Base-by-base conservation (phyloP, 306 rosid species). In the Vachellia collinsii region DNA sequence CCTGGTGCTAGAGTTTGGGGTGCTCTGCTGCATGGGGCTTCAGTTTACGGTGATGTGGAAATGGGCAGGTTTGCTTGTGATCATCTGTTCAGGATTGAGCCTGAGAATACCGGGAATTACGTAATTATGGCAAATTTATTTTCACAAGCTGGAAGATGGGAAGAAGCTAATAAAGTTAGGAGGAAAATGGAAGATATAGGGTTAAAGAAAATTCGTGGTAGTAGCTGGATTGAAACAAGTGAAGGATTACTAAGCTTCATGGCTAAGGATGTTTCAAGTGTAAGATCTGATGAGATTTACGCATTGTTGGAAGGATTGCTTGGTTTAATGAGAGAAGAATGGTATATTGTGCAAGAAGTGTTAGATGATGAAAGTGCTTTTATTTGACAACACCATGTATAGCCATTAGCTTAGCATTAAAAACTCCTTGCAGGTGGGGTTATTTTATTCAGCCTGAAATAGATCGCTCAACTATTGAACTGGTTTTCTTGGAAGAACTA, bases 1-100 rank as follows among this genome's bases (percentile, higher is more conserved):
- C 98, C 99, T 19, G 88, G 76, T 84, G 89, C 97, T 46, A 90
- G 88, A 84, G 94, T 92, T 79, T 95, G 98, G 97, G 99, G 97
- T 84, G 93, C 98, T 67, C 76, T 95, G 80, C 86, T 95, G 43
- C 82, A 89, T 11, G 97, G 98, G 73, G 94, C 99, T 72, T 88
- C 97, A 68, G 83, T 92, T 74, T 85, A 92, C 58, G 86, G 92
- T 39, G 89, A 93, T 69, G 91, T 91, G 78, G 92, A 93, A 76
- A 72, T 90, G 76, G 98, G 97, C 17, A 86, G 89, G 70, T 87
- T 89, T 78, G 94, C 54, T 25, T 91, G 79, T 76, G 92, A 91
- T 83, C 88, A 72, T 81, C 82, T 93, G 79, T 83, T 89, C 79
- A 85, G 87, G 75, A 88, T 90, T 3, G 97, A 95, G 80, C 97